Conservation (phyloP, 768 basidiomycete species). For the Lyophyllum decastes region DNA sequence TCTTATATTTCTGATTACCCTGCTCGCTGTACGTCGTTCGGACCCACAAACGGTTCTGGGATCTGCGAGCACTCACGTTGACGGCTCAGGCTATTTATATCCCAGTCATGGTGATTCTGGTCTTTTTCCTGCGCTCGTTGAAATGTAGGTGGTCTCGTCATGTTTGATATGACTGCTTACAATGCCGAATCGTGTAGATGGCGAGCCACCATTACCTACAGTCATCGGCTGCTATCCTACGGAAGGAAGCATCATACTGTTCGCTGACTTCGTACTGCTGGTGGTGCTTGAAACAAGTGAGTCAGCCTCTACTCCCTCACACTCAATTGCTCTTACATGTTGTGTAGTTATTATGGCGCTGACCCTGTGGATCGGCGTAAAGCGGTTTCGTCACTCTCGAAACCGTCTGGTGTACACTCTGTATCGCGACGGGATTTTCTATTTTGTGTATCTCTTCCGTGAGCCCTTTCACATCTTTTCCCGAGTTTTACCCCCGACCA, state of each 20-base stretch:
- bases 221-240: slow-evolving; percentile 9
- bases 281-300: slow-evolving; percentile 4
- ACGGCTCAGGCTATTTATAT: background rate
- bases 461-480: too few species aligned
- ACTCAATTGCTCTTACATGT: too few species aligned
- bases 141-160: background rate
- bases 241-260: slow-evolving; percentile 3
- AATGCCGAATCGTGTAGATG: background rate
- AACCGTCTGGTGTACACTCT: slow-evolving; percentile 21
- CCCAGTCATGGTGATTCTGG: slow-evolving; percentile 1
- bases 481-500: background rate
- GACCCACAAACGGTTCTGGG: background rate
- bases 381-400: slow-evolving; percentile 18
- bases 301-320: too few species aligned
- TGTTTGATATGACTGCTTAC: background rate
- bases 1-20: background rate
- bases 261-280: slow-evolving; percentile 6
- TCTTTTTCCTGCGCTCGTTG: slow-evolving; percentile 3
- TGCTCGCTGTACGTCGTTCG: background rate
- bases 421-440: slow-evolving; percentile 26
- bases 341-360: slow-evolving; percentile 27
- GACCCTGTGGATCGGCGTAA: slow-evolving; percentile 22
- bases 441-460: slow-evolving; percentile 25
- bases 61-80: too few species aligned
- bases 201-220: slow-evolving; percentile 5